These are phyloP conservation scores for Trifolium subterraneum DNA, from an alignment of 306 rosid species.

Conservation along the genomic window DNA sequence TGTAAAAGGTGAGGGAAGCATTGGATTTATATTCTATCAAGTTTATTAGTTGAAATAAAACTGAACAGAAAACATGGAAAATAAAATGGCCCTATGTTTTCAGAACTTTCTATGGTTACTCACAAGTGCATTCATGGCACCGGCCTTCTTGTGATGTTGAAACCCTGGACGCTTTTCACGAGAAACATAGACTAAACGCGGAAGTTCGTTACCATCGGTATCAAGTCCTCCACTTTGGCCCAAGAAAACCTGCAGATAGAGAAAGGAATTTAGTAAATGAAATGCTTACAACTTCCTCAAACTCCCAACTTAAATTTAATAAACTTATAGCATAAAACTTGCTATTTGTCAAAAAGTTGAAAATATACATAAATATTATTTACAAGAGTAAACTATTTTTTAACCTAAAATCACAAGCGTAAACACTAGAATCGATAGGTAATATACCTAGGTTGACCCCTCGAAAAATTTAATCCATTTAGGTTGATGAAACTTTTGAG, in stretches of 20 bases:
- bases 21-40: background rate
- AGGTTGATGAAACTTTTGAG: conserved; percentile 23
- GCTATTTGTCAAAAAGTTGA: background rate
- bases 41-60: no score
- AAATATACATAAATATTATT: conserved; percentile 24
- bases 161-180: conserved; percentile 99
- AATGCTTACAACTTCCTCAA: conserved; percentile 8
- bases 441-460: conserved; percentile 6
- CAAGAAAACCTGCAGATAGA: conserved; percentile 80
- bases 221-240: conserved; percentile 98
- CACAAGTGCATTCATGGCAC: conserved; percentile 99
- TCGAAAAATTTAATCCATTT: conserved; percentile 7
- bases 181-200: conserved; percentile 94
- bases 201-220: conserved; percentile 88
- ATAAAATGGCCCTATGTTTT: background rate
- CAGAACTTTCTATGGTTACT: conserved; percentile 43
- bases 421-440: conserved; percentile 15
- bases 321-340: conserved; percentile 25
- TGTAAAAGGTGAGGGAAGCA: background rate
- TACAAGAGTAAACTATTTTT: background rate
- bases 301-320: conserved; percentile 30
- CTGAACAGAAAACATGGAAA: no score
- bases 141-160: conserved; percentile 99
- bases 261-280: conserved; percentile 28
- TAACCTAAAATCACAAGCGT: background rate